These are phyloP conservation scores for Juncus inflexus DNA, from an alignment of 176 grass and related monocot genomes.

Conservation along the genomic window DNA sequence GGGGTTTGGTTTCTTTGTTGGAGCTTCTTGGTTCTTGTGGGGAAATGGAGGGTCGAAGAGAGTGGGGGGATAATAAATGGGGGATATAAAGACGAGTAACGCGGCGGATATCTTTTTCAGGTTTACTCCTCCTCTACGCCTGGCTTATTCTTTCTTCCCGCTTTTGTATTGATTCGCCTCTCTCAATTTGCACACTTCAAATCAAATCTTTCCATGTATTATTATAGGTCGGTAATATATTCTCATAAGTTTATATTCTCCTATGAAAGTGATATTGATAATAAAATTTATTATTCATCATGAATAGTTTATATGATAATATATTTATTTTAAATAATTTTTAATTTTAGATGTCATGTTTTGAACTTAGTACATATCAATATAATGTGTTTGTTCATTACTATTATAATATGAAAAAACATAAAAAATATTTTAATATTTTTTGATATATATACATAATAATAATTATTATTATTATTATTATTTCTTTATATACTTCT, in stretches of 20 bases:
- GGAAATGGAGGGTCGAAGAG: background rate
- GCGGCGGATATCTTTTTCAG: conserved; percentile 7
- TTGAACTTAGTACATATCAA: no score
- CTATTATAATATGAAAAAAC: no score
- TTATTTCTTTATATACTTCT: no score
- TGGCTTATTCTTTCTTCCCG: background rate
- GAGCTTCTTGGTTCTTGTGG: background rate
- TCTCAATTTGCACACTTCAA: background rate
- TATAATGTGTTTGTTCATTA: no score
- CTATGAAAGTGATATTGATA: background rate
- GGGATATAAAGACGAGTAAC: conserved; percentile 6
- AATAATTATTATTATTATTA: no score
- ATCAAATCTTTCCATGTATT: no score
- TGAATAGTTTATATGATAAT: background rate
- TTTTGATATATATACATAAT: no score
- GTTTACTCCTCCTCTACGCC: background rate
- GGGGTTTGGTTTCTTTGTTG: background rate
- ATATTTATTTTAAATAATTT: background rate
- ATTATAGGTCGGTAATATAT: no score
- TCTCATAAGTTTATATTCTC: background rate
- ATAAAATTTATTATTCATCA: background rate
- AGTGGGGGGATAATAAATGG: background rate
- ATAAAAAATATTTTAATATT: no score
- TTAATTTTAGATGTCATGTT: no score
- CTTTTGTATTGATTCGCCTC: background rate